phyloP scores from a whole-genome alignment of 2,329 filamentous ascomycete species.

The Xylariaceae sp. region DNA sequence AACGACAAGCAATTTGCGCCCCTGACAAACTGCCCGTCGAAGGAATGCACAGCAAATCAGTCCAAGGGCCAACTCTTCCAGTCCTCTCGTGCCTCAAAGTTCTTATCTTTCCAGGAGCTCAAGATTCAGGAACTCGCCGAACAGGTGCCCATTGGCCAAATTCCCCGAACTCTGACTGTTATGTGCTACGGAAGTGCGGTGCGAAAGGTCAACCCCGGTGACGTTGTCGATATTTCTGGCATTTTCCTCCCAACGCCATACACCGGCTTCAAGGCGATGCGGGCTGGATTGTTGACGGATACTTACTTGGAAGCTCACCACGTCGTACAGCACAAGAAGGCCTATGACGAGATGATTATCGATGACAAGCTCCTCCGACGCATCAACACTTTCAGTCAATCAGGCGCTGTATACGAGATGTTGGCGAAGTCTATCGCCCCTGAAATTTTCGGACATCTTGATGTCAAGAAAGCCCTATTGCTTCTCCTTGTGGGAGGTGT shows the following conservation, averaged over 20 bases:
- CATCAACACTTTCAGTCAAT: constrained; percentile 79
- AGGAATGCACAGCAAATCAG: constrained; percentile 86
- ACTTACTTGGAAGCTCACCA: constrained; percentile 95
- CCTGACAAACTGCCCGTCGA: constrained; percentile 77
- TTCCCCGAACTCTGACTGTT: constrained; percentile 84
- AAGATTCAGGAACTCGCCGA: constrained; percentile 99
- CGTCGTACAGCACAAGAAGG: constrained; percentile 94
- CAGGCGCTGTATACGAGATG: constrained; percentile 91
- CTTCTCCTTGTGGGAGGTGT: constrained; percentile 93
- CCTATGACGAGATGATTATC: constrained; percentile 86
- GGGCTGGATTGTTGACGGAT: constrained; percentile 90
- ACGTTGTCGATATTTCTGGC: constrained; percentile 88
- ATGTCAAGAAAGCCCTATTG: constrained; percentile 97
- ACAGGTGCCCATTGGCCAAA: constrained; percentile 96
- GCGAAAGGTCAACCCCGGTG: constrained; percentile 83
- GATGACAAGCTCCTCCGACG: constrained; percentile 73
- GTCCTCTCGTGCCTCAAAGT: constrained; percentile 94
- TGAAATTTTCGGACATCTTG: constrained; percentile 92
- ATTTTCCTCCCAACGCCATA: constrained; percentile 97
- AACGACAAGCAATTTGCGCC: constrained; percentile 87
- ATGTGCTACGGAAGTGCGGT: constrained; percentile 84
- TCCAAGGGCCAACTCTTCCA: constrained; percentile 89
- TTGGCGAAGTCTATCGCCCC: constrained; percentile 94
- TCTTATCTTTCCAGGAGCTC: constrained; percentile 94
- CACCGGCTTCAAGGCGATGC: constrained; percentile 97